Evolutionary conservation across 768 basidiomycete genomes (phyloP).

Genomic region (Tubosaeta sp.): DNA sequence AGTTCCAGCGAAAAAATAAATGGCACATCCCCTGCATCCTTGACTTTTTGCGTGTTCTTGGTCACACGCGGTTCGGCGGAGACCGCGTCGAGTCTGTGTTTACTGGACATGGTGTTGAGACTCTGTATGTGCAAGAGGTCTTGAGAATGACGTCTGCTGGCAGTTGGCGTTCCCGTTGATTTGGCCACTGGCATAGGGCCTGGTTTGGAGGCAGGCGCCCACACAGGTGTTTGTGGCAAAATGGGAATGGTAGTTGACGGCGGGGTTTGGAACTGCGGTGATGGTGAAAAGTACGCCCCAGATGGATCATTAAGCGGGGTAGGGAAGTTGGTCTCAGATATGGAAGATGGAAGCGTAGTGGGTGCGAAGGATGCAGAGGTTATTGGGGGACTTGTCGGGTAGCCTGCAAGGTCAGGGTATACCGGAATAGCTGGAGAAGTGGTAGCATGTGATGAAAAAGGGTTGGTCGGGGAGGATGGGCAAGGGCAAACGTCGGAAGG

Average conservation of each 20-base stretch:
- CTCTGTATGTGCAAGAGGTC: slow-evolving; percentile 21
- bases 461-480: slow-evolving; percentile 23
- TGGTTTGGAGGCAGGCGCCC: slow-evolving; percentile 10
- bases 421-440: slow-evolving; percentile 20
- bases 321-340: slow-evolving; percentile 15
- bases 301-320: slow-evolving; percentile 12
- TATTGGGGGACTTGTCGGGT: slow-evolving; percentile 10
- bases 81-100: slow-evolving; percentile 19
- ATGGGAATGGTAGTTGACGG: slow-evolving; percentile 6
- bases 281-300: slow-evolving; percentile 10
- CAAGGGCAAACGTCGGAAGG: slow-evolving; percentile 19
- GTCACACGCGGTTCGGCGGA: slow-evolving; percentile 10
- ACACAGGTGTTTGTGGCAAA: slow-evolving; percentile 15
- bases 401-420: slow-evolving; percentile 21
- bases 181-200: slow-evolving; percentile 1
- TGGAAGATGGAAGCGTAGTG: slow-evolving; percentile 4
- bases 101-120: slow-evolving; percentile 23
- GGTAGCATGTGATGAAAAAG: slow-evolving; percentile 16
- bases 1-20: slow-evolving; percentile 32
- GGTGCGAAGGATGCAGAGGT: slow-evolving; percentile 10
- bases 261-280: slow-evolving; percentile 12
- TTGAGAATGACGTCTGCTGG: slow-evolving; percentile 17
- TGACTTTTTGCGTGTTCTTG: slow-evolving; percentile 20
- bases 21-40: slow-evolving; percentile 29
- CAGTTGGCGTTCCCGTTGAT: background rate